These are phyloP conservation scores for Fusarium dlaminii DNA, from an alignment of 2,329 filamentous ascomycete genomes.

Conservation along the genomic window DNA sequence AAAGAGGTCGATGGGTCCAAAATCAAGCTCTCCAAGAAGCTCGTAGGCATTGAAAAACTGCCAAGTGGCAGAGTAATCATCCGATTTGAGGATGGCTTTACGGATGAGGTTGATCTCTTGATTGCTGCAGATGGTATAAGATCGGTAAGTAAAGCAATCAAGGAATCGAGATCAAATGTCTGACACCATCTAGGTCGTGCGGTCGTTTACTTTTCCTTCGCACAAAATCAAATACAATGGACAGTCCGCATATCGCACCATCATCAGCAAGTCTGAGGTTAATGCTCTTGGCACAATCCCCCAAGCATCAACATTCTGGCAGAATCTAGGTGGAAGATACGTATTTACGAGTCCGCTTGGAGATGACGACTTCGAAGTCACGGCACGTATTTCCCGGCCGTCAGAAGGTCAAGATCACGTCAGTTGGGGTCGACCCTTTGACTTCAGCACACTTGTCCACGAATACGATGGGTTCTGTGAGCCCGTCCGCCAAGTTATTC, in stretches of 20 bases:
- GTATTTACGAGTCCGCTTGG: constrained; percentile 49
- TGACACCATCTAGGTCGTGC: constrained; percentile 47
- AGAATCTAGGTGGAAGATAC: constrained; percentile 43
- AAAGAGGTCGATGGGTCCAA: constrained; percentile 54
- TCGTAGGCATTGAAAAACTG: constrained; percentile 52
- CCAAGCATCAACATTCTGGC: constrained; percentile 45
- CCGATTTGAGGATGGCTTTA: constrained; percentile 55
- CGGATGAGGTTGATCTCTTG: constrained; percentile 55
- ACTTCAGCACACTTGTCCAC: constrained; percentile 26
- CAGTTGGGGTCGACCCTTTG: constrained; percentile 44
- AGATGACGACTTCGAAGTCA: constrained; percentile 48
- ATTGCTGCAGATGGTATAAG: constrained; percentile 64
- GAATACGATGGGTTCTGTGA: constrained; percentile 46
- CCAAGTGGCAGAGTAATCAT: constrained; percentile 50
- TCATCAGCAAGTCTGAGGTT: constrained; percentile 41
- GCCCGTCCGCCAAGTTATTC: constrained; percentile 43
- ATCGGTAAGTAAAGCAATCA: constrained; percentile 47
- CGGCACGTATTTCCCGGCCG: constrained; percentile 29
- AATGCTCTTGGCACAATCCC: constrained; percentile 45
- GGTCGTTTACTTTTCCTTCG: constrained; percentile 52
- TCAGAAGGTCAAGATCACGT: constrained; percentile 40
- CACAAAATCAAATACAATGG: constrained; percentile 57
- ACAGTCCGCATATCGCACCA: constrained; percentile 46
- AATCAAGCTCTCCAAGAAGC: constrained; percentile 57
- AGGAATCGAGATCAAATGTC: accelerated